Evolutionary conservation across 257 asterid species (phyloP), one percentile per base, ranked within the genome.

Genomic region (Perilla frutescens): DNA sequence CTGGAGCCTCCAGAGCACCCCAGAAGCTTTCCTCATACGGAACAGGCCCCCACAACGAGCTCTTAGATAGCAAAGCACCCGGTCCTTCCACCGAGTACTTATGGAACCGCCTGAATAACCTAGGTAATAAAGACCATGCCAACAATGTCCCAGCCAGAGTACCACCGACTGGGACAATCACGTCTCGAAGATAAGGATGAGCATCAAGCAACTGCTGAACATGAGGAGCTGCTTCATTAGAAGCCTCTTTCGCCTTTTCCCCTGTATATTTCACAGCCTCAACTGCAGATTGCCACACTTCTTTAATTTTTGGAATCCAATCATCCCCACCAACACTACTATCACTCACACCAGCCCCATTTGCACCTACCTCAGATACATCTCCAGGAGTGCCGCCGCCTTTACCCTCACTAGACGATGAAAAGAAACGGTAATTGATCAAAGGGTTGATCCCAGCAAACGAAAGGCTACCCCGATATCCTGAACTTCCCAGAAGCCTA

Each of bases 1-100:
- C 66, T 0, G 99, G 99, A 39, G 60, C 89, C 84, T 95, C 99
- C 86, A 95, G 26, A 63, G 99, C 98, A 58, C 96, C 92, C 96
- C 96, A 95, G 67, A 90, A 76, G 83, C 99, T 92, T 68, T 82
- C 83, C 80, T 95, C 98, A 56, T 95, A 95, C 70, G 99, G 84
- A 64, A 90, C 96, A 0, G 92, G 86, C 7, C 87, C 88, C 94
- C 90, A 89, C 66, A 89, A 15, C 0, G 93, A 80, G 79, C 84
- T 85, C 58, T 80, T 77, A 66, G 86, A 72, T 44, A 94, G 69
- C 84, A 91, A 71, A 73, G 84, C 60, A 55, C 90, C 96, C 1
- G 96, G 92, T 11, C 97, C 96, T 84, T 85, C 82, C 40, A 76
- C 81, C 0, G 96, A 83, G 76, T 86, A 87, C 74, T 74, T 83